These are phyloP conservation scores for Phytophthora crassamura DNA, from an alignment of 352 stramenopile genomes.

Conservation along the genomic window DNA sequence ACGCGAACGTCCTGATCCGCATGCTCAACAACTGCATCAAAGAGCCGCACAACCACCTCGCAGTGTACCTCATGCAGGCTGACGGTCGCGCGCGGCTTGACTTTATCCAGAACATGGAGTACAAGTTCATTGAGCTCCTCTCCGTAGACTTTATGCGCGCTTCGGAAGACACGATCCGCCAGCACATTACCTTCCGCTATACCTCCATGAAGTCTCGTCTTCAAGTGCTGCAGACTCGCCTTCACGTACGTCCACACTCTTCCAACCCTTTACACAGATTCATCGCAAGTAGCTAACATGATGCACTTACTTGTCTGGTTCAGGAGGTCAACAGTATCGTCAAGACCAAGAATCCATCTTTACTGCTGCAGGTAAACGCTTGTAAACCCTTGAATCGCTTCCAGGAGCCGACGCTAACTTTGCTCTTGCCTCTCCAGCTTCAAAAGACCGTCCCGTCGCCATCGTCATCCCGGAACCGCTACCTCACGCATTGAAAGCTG, in stretches of 20 bases:
- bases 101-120: slow-evolving; percentile 97
- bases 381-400: neutral
- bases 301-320: neutral
- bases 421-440: slow-evolving; percentile 38
- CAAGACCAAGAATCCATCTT: slow-evolving; percentile 94
- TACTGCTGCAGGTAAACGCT: slow-evolving; percentile 89
- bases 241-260: slow-evolving; percentile 64
- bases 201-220: slow-evolving; percentile 94
- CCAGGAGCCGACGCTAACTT: too few species aligned
- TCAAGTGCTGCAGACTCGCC: slow-evolving; percentile 90
- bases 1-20: slow-evolving; percentile 93
- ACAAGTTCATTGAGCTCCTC: slow-evolving; percentile 96
- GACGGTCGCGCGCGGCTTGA: slow-evolving; percentile 92
- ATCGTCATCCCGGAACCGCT: slow-evolving; percentile 57
- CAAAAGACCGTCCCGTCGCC: slow-evolving; percentile 61
- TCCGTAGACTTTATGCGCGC: slow-evolving; percentile 92
- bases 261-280: neutral
- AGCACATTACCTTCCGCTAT: slow-evolving; percentile 95
- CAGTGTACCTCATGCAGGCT: slow-evolving; percentile 93
- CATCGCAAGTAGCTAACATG: slow-evolving; percentile 12
- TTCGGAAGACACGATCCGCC: slow-evolving; percentile 89
- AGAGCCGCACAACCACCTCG: slow-evolving; percentile 93
- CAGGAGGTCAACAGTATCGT: slow-evolving; percentile 95
- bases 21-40: slow-evolving; percentile 97
- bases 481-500: slow-evolving; percentile 63